A percentile compares a stretch with the other conserved stretches of the same genome.
Conservation (phyloP, 2,329 filamentous ascomycete genomes). For the Metarhizium album region DNA sequence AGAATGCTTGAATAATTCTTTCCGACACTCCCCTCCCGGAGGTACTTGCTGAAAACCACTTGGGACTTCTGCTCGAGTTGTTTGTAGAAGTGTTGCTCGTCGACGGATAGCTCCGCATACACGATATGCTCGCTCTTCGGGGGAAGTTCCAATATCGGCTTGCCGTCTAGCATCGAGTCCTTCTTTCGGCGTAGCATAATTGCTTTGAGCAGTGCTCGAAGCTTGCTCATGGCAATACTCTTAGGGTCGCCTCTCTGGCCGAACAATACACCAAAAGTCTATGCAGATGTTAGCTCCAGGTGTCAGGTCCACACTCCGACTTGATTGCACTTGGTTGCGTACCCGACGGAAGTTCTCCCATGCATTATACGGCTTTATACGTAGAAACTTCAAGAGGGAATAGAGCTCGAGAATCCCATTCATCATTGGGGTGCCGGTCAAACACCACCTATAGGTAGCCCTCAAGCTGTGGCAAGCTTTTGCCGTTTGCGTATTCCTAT, state of each 20-base stretch:
- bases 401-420: slow-evolving; percentile 71
- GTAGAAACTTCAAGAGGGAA: slow-evolving; percentile 66
- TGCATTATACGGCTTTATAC: slow-evolving; percentile 63
- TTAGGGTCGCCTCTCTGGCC: slow-evolving; percentile 36
- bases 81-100: slow-evolving; percentile 70
- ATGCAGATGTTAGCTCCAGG: slow-evolving; percentile 7
- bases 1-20: slow-evolving; percentile 66
- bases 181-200: slow-evolving; percentile 79
- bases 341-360: slow-evolving; percentile 50
- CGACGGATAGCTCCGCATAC: slow-evolving; percentile 57
- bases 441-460: slow-evolving; percentile 65
- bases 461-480: slow-evolving; percentile 55
- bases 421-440: slow-evolving; percentile 83
- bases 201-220: slow-evolving; percentile 68
- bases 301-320: background rate
- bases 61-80: slow-evolving; percentile 59
- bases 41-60: slow-evolving; percentile 65
- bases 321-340: slow-evolving; percentile 14
- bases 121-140: slow-evolving; percentile 67
- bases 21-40: slow-evolving; percentile 57
- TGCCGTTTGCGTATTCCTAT: slow-evolving; percentile 61
- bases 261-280: slow-evolving; percentile 33
- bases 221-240: slow-evolving; percentile 53
- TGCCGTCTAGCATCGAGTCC: slow-evolving; percentile 64
- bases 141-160: slow-evolving; percentile 69